phyloP scores from a whole-genome alignment of 306 rosid genomes.

The Sechiopsis laciniata region DNA sequence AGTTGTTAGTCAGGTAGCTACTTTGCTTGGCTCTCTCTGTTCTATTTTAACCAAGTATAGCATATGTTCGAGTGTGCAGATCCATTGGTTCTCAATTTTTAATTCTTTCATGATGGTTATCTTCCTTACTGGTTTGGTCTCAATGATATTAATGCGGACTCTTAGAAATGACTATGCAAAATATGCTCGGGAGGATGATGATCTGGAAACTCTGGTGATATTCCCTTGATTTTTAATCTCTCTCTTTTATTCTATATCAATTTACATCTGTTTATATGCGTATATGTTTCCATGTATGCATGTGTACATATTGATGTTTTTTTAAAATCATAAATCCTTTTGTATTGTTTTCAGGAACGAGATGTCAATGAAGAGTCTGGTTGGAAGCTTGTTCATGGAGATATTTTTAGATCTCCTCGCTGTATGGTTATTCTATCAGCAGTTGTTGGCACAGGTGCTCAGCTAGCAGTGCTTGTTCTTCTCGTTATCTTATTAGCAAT shows the following conservation, averaged over 20 bases:
- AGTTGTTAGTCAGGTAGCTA: neutral
- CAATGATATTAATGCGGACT: slow-evolving; percentile 97
- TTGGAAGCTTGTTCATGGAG: slow-evolving; percentile 99
- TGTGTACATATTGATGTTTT: neutral
- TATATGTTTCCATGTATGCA: neutral
- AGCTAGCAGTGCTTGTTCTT: slow-evolving; percentile 80
- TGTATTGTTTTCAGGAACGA: slow-evolving; percentile 83
- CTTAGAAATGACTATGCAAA: slow-evolving; percentile 96
- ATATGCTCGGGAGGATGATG: slow-evolving; percentile 97
- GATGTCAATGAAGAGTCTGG: slow-evolving; percentile 99
- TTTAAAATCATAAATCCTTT: no score
- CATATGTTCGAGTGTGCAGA: slow-evolving; percentile 42
- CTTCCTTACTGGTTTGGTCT: slow-evolving; percentile 96
- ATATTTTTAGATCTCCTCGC: slow-evolving; percentile 86
- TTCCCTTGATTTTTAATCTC: slow-evolving; percentile 21
- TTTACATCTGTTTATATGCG: slow-evolving; percentile 2
- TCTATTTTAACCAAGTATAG: slow-evolving; percentile 17
- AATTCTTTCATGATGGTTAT: slow-evolving; percentile 99
- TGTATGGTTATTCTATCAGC: slow-evolving; percentile 75
- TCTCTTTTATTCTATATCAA: neutral
- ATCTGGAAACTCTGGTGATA: slow-evolving; percentile 81
- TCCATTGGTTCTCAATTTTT: slow-evolving; percentile 98
- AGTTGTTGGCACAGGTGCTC: slow-evolving; percentile 97
- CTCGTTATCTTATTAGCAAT: slow-evolving; percentile 95
- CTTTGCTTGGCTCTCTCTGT: slow-evolving; percentile 11